Percentiles rank a stretch among this genome's conserved stretches.
These are phyloP conservation scores for Gossypium davidsonii DNA, from an alignment of 441 rosid genomes.

Conservation along the genomic window DNA sequence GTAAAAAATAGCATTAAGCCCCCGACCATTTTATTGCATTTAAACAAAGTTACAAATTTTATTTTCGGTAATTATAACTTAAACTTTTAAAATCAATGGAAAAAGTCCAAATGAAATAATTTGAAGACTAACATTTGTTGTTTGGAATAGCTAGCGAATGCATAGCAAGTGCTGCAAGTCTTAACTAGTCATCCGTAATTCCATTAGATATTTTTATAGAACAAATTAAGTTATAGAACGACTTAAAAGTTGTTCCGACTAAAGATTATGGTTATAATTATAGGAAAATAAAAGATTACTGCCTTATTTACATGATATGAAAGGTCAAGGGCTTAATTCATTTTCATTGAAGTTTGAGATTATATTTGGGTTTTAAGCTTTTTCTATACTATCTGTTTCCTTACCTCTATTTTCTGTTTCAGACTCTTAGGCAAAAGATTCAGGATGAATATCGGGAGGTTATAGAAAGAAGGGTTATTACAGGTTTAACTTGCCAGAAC, in stretches of 20 bases:
- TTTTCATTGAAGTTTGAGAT: not conserved
- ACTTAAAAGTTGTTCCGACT: not conserved
- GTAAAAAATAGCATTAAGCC: not conserved
- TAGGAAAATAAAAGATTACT: not conserved
- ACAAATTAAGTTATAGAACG: not conserved
- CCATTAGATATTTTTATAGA: not conserved
- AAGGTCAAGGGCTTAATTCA: not conserved
- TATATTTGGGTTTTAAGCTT: not conserved
- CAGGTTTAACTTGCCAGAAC: slow-evolving; percentile 37
- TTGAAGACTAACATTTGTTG: not conserved
- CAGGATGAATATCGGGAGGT: slow-evolving; percentile 86
- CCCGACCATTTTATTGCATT: not conserved
- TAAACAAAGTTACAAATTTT: not conserved
- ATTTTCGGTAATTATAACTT: not conserved
- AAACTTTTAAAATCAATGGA: not conserved
- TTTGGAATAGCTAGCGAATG: not conserved
- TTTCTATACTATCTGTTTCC: slow-evolving; percentile 4
- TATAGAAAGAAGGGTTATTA: slow-evolving; percentile 74
- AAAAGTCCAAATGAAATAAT: not conserved
- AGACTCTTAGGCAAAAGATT: slow-evolving; percentile 74
- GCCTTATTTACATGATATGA: not conserved
- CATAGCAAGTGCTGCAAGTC: not conserved
- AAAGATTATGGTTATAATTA: not conserved
- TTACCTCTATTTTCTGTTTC: slow-evolving; percentile 23
- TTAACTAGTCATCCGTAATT: not conserved